Evolutionary conservation across 2,329 filamentous ascomycete genomes (phyloP).

Genomic region (Raffaelea ambrosiae): DNA sequence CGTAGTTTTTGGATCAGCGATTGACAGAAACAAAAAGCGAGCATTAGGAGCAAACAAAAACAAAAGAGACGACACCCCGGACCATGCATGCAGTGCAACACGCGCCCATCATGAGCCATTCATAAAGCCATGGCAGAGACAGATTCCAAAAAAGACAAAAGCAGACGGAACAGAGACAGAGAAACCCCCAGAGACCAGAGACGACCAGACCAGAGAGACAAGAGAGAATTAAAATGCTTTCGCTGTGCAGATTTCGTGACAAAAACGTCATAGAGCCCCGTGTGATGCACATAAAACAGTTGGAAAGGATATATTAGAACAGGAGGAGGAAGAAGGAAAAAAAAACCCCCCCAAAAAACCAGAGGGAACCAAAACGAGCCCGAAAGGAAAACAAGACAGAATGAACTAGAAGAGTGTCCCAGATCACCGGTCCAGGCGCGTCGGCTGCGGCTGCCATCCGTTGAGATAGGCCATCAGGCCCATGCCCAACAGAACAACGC

Average conservation of each 20-base stretch:
- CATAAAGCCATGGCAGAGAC: too few species aligned
- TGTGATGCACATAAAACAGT: too few species aligned
- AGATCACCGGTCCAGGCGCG: conserved; percentile 23
- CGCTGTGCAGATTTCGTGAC: not conserved
- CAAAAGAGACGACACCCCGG: too few species aligned
- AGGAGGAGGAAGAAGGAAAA: not conserved
- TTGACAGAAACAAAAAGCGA: not conserved
- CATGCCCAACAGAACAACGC: conserved; percentile 73
- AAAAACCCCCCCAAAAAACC: too few species aligned
- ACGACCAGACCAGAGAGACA: not conserved
- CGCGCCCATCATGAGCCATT: too few species aligned
- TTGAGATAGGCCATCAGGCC: conserved; percentile 83
- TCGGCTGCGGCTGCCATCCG: conserved; percentile 56
- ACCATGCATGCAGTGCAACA: too few species aligned
- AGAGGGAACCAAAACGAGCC: too few species aligned
- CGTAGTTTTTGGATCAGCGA: not conserved
- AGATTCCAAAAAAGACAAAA: not conserved
- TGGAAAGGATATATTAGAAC: too few species aligned
- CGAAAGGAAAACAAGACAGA: too few species aligned
- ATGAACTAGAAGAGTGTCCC: too few species aligned
- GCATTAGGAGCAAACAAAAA: not conserved
- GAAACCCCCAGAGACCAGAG: not conserved
- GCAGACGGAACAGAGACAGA: too few species aligned
- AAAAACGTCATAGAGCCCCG: not conserved
- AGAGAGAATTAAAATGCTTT: not conserved